Evolutionary conservation across 176 grass and related monocot genomes (phyloP).

Genomic region (Rhipidocladum racemiflorum): DNA sequence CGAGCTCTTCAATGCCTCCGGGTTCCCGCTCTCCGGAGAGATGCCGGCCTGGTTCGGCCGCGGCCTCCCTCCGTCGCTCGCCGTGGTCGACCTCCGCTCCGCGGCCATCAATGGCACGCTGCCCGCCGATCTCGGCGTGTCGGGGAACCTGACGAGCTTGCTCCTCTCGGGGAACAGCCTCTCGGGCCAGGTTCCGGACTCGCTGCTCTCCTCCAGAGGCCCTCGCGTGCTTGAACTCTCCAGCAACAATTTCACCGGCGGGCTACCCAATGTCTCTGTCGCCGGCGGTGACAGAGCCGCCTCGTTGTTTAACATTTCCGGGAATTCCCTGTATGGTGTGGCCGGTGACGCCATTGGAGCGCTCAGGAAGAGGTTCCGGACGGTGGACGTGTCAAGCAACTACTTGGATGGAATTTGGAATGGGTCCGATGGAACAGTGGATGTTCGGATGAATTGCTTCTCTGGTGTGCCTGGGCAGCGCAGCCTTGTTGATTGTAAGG

Average conservation of each 20-base stretch:
- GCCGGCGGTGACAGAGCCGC: not conserved
- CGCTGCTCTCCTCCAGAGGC: conserved; percentile 35
- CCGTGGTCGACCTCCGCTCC: conserved; percentile 56
- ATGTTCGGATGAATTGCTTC: conserved; percentile 65
- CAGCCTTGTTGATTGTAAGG: conserved; percentile 39
- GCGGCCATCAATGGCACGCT: conserved; percentile 51
- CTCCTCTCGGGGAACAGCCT: conserved; percentile 50
- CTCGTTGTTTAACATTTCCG: conserved; percentile 57
- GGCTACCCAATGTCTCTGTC: conserved; percentile 22
- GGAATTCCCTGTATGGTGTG: conserved; percentile 62
- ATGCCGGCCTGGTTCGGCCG: conserved; percentile 65
- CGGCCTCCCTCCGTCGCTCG: conserved; percentile 36
- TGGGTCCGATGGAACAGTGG: conserved; percentile 27
- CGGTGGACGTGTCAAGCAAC: conserved; percentile 74
- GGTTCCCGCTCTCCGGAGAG: conserved; percentile 63
- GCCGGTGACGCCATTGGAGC: conserved; percentile 13
- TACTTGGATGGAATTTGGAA: conserved; percentile 54
- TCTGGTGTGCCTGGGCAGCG: conserved; percentile 47
- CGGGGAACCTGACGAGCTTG: conserved; percentile 44
- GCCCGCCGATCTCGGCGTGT: conserved; percentile 48
- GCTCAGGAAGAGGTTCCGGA: conserved; percentile 38
- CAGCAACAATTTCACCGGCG: conserved; percentile 60
- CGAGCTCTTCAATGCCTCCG: conserved; percentile 72
- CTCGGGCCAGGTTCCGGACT: conserved; percentile 38
- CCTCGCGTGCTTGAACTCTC: conserved; percentile 67